These are phyloP conservation scores for Penicillium sp. DNA, from an alignment of 2,329 filamentous ascomycete genomes.

Conservation along the genomic window DNA sequence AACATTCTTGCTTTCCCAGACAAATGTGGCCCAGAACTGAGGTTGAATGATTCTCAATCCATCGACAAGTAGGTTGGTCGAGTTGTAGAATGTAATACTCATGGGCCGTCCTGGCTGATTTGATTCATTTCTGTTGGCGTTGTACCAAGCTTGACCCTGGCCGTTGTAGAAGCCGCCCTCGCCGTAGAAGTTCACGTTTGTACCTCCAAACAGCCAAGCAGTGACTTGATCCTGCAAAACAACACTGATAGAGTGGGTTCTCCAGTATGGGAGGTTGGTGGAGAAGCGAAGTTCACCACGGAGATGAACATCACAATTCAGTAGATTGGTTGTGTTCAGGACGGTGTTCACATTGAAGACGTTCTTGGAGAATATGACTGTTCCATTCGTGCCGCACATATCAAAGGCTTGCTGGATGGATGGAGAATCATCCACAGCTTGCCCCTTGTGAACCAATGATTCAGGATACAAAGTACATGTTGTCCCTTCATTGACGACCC, in stretches of 20 bases:
- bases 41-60: slow-evolving; percentile 51
- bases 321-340: slow-evolving; percentile 21
- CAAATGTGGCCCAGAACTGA: slow-evolving; percentile 54
- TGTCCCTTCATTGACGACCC: slow-evolving; percentile 20
- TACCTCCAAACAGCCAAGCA: slow-evolving; percentile 58
- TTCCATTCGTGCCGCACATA: slow-evolving; percentile 30
- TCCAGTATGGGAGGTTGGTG: slow-evolving; percentile 54
- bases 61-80: slow-evolving; percentile 51
- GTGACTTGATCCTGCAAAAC: slow-evolving; percentile 59
- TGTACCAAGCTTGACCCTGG: slow-evolving; percentile 35
- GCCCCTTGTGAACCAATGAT: slow-evolving; percentile 18
- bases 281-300: slow-evolving; percentile 40
- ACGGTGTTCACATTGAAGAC: slow-evolving; percentile 20
- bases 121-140: slow-evolving; percentile 53
- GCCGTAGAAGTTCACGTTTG: slow-evolving; percentile 52
- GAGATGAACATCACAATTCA: slow-evolving; percentile 30
- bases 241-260: slow-evolving; percentile 51
- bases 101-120: slow-evolving; percentile 55
- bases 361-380: slow-evolving; percentile 26
- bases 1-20: slow-evolving; percentile 51
- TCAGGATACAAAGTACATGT: slow-evolving; percentile 25
- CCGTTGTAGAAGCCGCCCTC: slow-evolving; percentile 45
- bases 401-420: slow-evolving; percentile 29
- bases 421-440: slow-evolving; percentile 22
- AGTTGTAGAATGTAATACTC: slow-evolving; percentile 52